Percentiles rank a stretch among this genome's conserved stretches.
Conservation (phyloP, 169 alveolate genomes). For the Eimeria falciformis region DNA sequence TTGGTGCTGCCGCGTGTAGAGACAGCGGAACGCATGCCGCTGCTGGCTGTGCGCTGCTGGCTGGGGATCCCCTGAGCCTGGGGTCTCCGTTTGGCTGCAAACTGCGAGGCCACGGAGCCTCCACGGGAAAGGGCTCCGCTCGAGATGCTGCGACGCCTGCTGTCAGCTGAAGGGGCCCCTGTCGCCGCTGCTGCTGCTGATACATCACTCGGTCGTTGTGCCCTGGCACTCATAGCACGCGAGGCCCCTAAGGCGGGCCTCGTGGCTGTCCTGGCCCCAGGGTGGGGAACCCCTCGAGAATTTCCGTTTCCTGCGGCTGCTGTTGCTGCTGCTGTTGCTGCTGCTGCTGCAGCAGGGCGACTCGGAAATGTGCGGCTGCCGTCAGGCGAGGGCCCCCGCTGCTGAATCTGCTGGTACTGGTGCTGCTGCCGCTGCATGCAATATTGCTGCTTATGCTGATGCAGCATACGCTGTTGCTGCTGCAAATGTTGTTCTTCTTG, state of each 20-base stretch:
- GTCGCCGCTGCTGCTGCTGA: conserved; percentile 1
- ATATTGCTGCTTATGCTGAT: not conserved
- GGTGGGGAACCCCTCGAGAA: conserved; percentile 10
- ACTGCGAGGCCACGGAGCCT: not conserved
- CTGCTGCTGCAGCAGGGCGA: not conserved
- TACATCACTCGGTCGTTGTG: not conserved
- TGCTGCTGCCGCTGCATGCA: not conserved
- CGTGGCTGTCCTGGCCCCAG: not conserved
- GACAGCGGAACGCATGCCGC: not conserved
- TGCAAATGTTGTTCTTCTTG: not conserved
- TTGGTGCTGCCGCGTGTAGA: not conserved
- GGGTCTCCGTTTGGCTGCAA: too few relatives aligned
- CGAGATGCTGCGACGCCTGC: not conserved
- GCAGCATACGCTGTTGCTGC: not conserved
- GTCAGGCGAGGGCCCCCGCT: not conserved
- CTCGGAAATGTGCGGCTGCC: too few relatives aligned
- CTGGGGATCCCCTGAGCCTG: not conserved
- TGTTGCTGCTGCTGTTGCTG: conserved; percentile 1
- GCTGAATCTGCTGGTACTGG: not conserved
- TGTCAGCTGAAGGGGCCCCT: not conserved
- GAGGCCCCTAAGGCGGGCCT: not conserved
- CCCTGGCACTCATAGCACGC: not conserved
- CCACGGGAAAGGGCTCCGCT: not conserved
- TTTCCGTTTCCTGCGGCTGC: not conserved
- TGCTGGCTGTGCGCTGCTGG: not conserved